Conservation (phyloP, 208 protist species). For the Trypanosoma vivax region DNA sequence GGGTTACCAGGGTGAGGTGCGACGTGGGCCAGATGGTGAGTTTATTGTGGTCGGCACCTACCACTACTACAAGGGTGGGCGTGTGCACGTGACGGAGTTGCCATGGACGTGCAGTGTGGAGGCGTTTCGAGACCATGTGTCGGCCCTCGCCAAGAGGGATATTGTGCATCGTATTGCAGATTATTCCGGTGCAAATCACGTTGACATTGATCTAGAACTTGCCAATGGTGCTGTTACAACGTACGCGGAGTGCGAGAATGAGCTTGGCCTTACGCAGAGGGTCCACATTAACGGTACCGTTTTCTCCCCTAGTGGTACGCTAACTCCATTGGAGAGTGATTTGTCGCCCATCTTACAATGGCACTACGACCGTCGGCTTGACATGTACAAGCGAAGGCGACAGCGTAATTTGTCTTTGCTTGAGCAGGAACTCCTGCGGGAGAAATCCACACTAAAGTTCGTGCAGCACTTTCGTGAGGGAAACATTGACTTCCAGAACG, state of each 20-base stretch:
- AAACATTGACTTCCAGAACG: conserved; percentile 80
- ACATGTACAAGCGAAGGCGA: conserved; percentile 82
- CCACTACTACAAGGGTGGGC: conserved; percentile 50
- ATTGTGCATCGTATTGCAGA: conserved; percentile 85
- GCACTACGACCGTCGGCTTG: conserved; percentile 88
- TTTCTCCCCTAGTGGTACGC: conserved; percentile 74
- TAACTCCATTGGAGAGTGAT: conserved; percentile 70
- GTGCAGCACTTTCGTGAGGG: conserved; percentile 77
- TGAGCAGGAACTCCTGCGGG: conserved; percentile 52
- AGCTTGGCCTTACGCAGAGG: conserved; percentile 61
- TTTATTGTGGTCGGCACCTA: conserved; percentile 75
- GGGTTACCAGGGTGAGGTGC: conserved; percentile 91
- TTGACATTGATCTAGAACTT: conserved; percentile 86
- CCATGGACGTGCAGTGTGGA: conserved; percentile 73
- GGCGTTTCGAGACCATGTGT: conserved; percentile 69
- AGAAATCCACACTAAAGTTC: conserved; percentile 77
- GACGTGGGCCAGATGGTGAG: conserved; percentile 50
- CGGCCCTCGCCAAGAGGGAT: conserved; percentile 53
- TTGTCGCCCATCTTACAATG: conserved; percentile 77
- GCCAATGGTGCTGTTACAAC: conserved; percentile 42
- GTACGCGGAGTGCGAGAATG: conserved; percentile 68
- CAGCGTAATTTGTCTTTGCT: conserved; percentile 65
- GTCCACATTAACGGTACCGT: conserved; percentile 84
- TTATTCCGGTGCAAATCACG: conserved; percentile 87
- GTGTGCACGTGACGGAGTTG: conserved; percentile 72